A percentile compares a stretch with the other conserved stretches of the same genome.
Conservation (phyloP, 352 stramenopile species). For the Aphanomyces euteiches region DNA sequence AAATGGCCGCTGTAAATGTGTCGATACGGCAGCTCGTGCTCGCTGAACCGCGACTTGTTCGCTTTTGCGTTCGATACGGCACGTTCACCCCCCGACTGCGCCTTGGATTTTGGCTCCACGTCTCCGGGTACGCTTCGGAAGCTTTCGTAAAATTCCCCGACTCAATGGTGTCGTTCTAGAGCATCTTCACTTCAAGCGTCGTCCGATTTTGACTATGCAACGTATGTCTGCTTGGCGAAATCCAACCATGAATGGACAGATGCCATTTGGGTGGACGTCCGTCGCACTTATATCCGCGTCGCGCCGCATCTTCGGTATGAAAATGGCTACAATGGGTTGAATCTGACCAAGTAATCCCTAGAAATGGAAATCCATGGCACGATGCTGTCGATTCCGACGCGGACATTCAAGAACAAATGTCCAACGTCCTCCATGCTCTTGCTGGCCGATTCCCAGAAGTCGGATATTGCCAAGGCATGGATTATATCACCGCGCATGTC, state of each 20-base stretch:
- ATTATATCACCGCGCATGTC: slow-evolving; percentile 81
- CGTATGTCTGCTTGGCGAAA: slow-evolving; percentile 77
- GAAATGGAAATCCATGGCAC: slow-evolving; percentile 41
- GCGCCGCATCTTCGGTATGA: slow-evolving; percentile 61
- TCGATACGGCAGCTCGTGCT: slow-evolving; percentile 56
- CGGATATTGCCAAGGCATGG: slow-evolving; percentile 85
- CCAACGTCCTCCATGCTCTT: slow-evolving; percentile 73
- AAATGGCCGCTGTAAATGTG: slow-evolving; percentile 53
- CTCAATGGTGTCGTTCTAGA: slow-evolving; percentile 18
- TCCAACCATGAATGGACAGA: slow-evolving; percentile 83
- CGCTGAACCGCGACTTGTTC: slow-evolving; percentile 60
- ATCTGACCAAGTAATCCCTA: not conserved
- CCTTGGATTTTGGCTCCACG: slow-evolving; percentile 76
- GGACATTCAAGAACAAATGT: slow-evolving; percentile 70
- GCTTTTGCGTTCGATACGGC: slow-evolving; percentile 82
- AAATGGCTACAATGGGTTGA: not conserved
- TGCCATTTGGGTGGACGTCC: slow-evolving; percentile 79
- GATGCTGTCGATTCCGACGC: slow-evolving; percentile 47
- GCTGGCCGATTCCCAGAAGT: slow-evolving; percentile 74
- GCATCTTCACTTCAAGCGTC: slow-evolving; percentile 41
- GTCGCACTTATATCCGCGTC: slow-evolving; percentile 75
- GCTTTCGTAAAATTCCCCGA: slow-evolving; percentile 1
- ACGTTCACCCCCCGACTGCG: slow-evolving; percentile 50
- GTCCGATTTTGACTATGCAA: slow-evolving; percentile 76
- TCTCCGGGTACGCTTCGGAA: slow-evolving; percentile 33